Percentiles rank a stretch among this genome's conserved stretches.
These are phyloP conservation scores for Miamiensis avidus DNA, from an alignment of 169 alveolate genomes.

Conservation along the genomic window DNA sequence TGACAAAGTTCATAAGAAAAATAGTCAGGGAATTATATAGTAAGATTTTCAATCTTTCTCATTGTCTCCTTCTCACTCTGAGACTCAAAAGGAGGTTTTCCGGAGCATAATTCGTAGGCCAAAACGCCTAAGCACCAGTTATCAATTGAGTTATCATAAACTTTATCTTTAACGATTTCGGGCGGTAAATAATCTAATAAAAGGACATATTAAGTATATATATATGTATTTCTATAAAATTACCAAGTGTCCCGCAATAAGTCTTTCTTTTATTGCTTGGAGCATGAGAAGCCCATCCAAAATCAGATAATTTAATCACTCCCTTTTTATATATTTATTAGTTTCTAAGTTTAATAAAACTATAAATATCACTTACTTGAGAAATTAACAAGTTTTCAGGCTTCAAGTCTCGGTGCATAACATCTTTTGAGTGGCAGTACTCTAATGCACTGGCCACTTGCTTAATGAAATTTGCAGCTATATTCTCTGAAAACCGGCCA, in stretches of 20 bases:
- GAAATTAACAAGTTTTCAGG: slow-evolving; percentile 60
- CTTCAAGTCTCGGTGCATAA: slow-evolving; percentile 64
- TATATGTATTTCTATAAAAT: slow-evolving; percentile 28
- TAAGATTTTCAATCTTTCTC: slow-evolving; percentile 32
- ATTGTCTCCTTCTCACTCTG: slow-evolving; percentile 29
- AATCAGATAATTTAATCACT: slow-evolving; percentile 64
- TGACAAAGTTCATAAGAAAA: slow-evolving; percentile 27
- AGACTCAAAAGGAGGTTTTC: slow-evolving; percentile 50
- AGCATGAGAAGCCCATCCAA: slow-evolving; percentile 77
- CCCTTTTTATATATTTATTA: slow-evolving; percentile 38
- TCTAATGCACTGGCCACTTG: slow-evolving; percentile 29
- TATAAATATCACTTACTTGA: not conserved
- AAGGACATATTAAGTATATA: slow-evolving; percentile 32
- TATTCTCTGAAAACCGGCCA: slow-evolving; percentile 25
- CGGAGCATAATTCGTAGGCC: slow-evolving; percentile 62
- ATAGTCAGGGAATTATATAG: slow-evolving; percentile 14
- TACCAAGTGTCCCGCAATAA: slow-evolving; percentile 84
- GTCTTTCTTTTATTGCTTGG: slow-evolving; percentile 64
- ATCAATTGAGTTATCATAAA: slow-evolving; percentile 61
- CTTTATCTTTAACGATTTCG: slow-evolving; percentile 57
- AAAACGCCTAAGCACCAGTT: slow-evolving; percentile 73
- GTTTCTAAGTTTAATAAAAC: slow-evolving; percentile 27
- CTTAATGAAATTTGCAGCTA: slow-evolving; percentile 37
- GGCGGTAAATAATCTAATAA: slow-evolving; percentile 55
- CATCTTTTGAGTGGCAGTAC: slow-evolving; percentile 40